These are phyloP conservation scores for Podosphaera leucotricha DNA, from an alignment of 2,329 filamentous ascomycete species.

Conservation along the genomic window DNA sequence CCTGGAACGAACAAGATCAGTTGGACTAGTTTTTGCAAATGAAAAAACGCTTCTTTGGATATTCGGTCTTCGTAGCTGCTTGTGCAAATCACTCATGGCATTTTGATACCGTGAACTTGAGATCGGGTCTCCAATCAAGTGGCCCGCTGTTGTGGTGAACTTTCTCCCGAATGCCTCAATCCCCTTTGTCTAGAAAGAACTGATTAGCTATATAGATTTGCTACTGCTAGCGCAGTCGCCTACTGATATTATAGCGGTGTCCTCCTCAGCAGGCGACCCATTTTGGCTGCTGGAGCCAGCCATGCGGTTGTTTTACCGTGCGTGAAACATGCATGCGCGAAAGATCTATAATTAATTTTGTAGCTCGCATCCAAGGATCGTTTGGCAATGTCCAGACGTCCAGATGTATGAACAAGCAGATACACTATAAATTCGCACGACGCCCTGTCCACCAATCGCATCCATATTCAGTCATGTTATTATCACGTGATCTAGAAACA, in stretches of 20 bases:
- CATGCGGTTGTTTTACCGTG: slow-evolving; percentile 12
- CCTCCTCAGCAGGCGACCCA: slow-evolving; percentile 14
- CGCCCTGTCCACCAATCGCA: no score
- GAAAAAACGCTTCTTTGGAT: slow-evolving; percentile 81
- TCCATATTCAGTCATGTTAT: no score
- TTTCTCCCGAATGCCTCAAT: slow-evolving; percentile 86
- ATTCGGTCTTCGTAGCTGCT: slow-evolving; percentile 60
- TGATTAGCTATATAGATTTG: slow-evolving; percentile 1
- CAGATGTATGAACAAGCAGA: no score
- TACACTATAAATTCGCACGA: no score
- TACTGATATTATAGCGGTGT: slow-evolving; percentile 16
- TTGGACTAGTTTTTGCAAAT: slow-evolving; percentile 75
- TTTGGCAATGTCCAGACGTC: not conserved
- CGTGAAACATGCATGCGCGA: slow-evolving; percentile 9
- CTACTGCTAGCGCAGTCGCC: slow-evolving; percentile 1
- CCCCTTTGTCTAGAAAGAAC: slow-evolving; percentile 43
- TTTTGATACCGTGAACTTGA: slow-evolving; percentile 50
- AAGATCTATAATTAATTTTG: not conserved
- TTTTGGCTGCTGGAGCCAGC: slow-evolving; percentile 15
- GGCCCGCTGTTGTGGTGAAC: slow-evolving; percentile 77
- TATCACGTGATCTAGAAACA: no score
- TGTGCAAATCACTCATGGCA: slow-evolving; percentile 74
- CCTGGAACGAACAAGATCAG: slow-evolving; percentile 76
- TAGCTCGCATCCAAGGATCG: not conserved
- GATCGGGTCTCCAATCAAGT: slow-evolving; percentile 50